These are phyloP conservation scores for Fusarium keratoplasticum DNA, from an alignment of 2,329 filamentous ascomycete genomes.

Conservation along the genomic window DNA sequence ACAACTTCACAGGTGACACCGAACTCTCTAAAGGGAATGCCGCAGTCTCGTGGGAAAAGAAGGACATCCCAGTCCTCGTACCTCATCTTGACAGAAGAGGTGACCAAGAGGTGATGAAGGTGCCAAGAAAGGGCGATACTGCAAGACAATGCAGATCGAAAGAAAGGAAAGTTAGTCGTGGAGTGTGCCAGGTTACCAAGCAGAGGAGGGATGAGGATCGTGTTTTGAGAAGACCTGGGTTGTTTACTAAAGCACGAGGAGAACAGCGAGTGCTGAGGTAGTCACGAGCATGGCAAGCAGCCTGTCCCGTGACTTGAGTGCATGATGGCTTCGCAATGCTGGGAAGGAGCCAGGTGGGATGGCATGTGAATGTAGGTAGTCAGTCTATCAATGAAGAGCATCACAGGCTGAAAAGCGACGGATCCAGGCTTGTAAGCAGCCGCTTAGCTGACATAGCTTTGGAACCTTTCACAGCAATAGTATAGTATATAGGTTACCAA, in stretches of 20 bases:
- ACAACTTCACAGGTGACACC: constrained; percentile 80
- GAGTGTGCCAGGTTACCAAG: constrained; percentile 6
- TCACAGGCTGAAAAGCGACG: background rate
- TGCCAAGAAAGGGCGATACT: constrained; percentile 11
- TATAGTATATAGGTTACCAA: background rate
- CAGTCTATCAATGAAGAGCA: background rate
- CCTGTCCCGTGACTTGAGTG: constrained; percentile 10
- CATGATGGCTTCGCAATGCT: background rate
- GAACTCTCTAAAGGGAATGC: constrained; percentile 84
- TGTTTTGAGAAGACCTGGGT: background rate
- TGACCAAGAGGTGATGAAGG: constrained; percentile 4
- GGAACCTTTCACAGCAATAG: background rate
- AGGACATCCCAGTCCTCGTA: constrained; percentile 90
- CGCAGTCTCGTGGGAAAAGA: constrained; percentile 76
- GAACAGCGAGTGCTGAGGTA: background rate
- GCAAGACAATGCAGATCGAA: background rate
- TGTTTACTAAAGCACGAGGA: background rate
- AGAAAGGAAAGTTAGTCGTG: background rate
- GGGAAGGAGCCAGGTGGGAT: constrained; percentile 19
- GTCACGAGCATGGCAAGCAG: background rate
- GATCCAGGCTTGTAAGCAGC: background rate
- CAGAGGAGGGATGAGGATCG: background rate
- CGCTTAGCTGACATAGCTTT: background rate
- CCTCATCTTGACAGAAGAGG: constrained; percentile 69
- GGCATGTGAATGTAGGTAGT: background rate